These are phyloP conservation scores for Fusarium praegraminearum DNA, from an alignment of 2,329 filamentous ascomycete species.

Conservation along the genomic window DNA sequence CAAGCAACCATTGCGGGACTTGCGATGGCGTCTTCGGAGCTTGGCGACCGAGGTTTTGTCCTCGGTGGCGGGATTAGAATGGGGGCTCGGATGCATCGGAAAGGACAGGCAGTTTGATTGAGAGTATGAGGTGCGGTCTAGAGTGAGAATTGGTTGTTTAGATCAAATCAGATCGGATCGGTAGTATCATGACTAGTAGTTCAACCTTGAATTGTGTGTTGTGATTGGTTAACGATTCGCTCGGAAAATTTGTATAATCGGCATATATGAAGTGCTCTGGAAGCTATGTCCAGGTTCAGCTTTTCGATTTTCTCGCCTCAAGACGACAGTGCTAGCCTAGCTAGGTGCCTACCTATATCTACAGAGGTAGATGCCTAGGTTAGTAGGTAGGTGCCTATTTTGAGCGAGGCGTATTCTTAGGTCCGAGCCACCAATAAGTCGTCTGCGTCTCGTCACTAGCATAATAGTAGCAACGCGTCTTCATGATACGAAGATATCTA, in stretches of 20 bases:
- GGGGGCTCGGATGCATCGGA: constrained; percentile 39
- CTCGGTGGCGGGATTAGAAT: constrained; percentile 30
- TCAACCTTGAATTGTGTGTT: not conserved
- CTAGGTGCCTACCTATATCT: not conserved
- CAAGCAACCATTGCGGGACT: constrained; percentile 56
- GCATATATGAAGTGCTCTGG: not conserved
- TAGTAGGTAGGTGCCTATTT: not conserved
- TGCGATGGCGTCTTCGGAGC: constrained; percentile 54
- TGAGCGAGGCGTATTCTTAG: not conserved
- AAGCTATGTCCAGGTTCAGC: not conserved
- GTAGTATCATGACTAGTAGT: constrained; percentile 3
- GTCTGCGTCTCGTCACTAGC: not conserved
- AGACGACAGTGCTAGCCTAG: not conserved
- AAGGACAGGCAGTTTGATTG: not conserved
- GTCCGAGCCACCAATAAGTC: not conserved
- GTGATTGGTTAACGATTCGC: constrained; percentile 7
- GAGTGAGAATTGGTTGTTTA: constrained; percentile 12
- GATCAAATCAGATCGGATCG: not conserved
- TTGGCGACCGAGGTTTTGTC: constrained; percentile 43
- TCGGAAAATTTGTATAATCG: not conserved
- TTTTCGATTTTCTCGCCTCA: not conserved
- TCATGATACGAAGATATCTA: not conserved
- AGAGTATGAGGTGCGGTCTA: not conserved
- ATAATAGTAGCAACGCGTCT: not conserved
- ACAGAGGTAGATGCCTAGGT: no score